A percentile compares a stretch with the other conserved stretches of the same genome.
Conservation (phyloP, 805 yeast genomes). For the Kazachstania africana region DNA sequence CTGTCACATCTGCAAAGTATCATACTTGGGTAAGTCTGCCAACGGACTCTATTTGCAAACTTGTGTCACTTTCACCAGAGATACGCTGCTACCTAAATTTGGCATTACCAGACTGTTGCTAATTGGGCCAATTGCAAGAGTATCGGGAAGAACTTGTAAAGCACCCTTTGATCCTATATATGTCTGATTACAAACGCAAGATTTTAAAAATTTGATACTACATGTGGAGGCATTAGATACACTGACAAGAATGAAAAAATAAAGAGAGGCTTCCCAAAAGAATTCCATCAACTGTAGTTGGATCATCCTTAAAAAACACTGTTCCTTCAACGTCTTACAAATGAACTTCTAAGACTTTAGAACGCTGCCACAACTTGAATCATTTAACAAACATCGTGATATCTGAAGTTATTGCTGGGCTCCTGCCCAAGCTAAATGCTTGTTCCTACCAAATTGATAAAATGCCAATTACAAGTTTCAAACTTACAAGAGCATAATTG, state of each 20-base stretch:
- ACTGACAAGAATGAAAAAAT: constrained; percentile 63
- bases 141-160: constrained; percentile 71
- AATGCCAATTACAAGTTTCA: constrained; percentile 74
- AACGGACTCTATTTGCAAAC: too few species aligned
- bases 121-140: constrained; percentile 54
- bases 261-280: constrained; percentile 60
- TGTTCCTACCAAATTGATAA: constrained; percentile 83
- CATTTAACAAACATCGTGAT: constrained; percentile 36
- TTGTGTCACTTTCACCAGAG: too few species aligned
- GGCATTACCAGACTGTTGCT: too few species aligned
- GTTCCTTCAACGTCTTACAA: constrained; percentile 61
- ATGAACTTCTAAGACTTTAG: constrained; percentile 31
- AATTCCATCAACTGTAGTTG: constrained; percentile 67
- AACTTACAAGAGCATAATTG: constrained; percentile 15
- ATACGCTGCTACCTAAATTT: too few species aligned
- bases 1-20: too few species aligned
- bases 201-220: constrained; percentile 44
- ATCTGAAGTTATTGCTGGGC: constrained; percentile 75
- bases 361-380: constrained; percentile 17
- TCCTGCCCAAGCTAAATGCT: constrained; percentile 68
- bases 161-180: constrained; percentile 90
- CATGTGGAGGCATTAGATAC: constrained; percentile 51
- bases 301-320: constrained; percentile 87
- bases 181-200: constrained; percentile 75
- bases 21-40: too few species aligned